Evolutionary conservation across 2,329 filamentous ascomycete species (phyloP).

Genomic region (Aspergillus ochraceoroseus): DNA sequence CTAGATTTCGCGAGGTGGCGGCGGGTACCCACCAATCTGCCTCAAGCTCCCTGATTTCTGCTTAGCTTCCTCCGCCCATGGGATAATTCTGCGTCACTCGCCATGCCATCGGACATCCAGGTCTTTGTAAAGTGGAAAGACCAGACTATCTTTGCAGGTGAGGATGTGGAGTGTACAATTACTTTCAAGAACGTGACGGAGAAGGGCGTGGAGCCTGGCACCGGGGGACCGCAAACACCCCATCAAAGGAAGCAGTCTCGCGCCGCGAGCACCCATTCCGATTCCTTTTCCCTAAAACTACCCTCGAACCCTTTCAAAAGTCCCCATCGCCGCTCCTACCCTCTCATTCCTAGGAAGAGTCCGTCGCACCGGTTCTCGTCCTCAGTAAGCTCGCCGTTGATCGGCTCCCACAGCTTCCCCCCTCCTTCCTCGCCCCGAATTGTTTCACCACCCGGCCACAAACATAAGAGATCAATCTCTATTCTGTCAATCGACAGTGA

Average conservation of each 20-base stretch:
- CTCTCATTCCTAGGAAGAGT: constrained; percentile 32
- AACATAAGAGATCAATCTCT: constrained; percentile 71
- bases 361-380: constrained; percentile 38
- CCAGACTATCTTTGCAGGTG: constrained; percentile 90
- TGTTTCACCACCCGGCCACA: constrained; percentile 45
- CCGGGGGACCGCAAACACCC: constrained; percentile 24
- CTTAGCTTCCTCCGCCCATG: constrained; percentile 26
- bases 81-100: constrained; percentile 32
- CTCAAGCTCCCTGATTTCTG: constrained; percentile 18
- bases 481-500: constrained; percentile 70
- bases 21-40: constrained; percentile 21
- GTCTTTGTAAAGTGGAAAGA: constrained; percentile 95
- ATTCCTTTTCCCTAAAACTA: constrained; percentile 39
- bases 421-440: constrained; percentile 34
- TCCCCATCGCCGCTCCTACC: constrained; percentile 35
- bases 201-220: constrained; percentile 31
- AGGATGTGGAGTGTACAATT: constrained; percentile 91
- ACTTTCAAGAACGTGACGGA: constrained; percentile 83
- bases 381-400: constrained; percentile 40
- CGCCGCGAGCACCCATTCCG: constrained; percentile 33
- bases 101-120: constrained; percentile 69
- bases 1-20: constrained; percentile 13
- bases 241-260: constrained; percentile 40
- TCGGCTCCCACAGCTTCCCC: constrained; percentile 41
- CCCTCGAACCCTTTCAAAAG: constrained; percentile 36